A percentile compares a stretch with the other conserved stretches of the same genome.
phyloP scores from a whole-genome alignment of 2,329 filamentous ascomycete genomes.

The Capronia americana region DNA sequence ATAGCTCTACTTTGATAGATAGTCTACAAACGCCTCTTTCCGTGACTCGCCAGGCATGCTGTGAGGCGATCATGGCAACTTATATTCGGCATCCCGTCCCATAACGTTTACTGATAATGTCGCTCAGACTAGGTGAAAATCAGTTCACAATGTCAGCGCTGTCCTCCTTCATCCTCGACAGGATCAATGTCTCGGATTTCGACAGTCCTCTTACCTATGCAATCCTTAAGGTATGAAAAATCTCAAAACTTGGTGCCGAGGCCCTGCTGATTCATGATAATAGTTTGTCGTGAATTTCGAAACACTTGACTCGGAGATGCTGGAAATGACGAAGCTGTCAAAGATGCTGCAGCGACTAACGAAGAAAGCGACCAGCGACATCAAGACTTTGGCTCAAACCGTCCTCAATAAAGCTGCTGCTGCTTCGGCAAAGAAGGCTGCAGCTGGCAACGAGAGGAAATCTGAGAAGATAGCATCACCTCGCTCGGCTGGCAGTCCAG shows the following conservation, averaged over 20 bases:
- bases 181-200: conserved; percentile 56
- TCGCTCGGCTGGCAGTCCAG: conserved; percentile 25
- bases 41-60: conserved; percentile 16
- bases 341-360: conserved; percentile 64
- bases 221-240: conserved; percentile 53
- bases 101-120: conserved; percentile 41
- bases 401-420: conserved; percentile 58
- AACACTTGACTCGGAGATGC: conserved; percentile 63
- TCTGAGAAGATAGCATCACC: conserved; percentile 46
- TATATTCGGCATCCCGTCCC: conserved; percentile 12
- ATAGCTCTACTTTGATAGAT: conserved; percentile 34
- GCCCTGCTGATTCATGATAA: conserved; percentile 38
- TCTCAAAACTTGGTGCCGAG: neutral
- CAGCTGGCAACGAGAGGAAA: conserved; percentile 46
- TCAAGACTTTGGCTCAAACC: conserved; percentile 61
- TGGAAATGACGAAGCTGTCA: conserved; percentile 65
- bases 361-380: conserved; percentile 64
- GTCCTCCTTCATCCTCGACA: conserved; percentile 57
- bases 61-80: conserved; percentile 10
- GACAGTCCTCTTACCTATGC: conserved; percentile 53
- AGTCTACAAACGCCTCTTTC: conserved; percentile 28
- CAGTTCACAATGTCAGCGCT: conserved; percentile 54
- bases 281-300: conserved; percentile 62
- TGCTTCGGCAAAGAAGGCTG: conserved; percentile 52
- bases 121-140: conserved; percentile 56